Evolutionary conservation across 805 yeast species (phyloP).

Genomic region (Starmerella scarabaei): DNA sequence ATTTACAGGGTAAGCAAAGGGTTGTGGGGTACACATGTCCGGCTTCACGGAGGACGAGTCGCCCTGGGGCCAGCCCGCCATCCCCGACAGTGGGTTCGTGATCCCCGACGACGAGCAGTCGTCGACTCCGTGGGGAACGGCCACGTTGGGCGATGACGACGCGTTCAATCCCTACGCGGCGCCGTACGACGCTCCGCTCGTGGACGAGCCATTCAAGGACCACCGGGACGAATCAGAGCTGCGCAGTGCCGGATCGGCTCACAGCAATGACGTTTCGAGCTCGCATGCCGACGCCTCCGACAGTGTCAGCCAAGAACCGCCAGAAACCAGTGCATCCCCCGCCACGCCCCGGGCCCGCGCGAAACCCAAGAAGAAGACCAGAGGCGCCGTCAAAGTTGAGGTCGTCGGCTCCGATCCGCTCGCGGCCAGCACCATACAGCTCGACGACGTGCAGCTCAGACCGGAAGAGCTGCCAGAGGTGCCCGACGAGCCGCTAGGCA

Average conservation of each 20-base stretch:
- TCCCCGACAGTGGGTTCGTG: not conserved
- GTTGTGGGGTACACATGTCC: no score
- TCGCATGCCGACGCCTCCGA: not conserved
- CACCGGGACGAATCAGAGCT: not conserved
- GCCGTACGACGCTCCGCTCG: not conserved
- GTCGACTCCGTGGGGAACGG: not conserved
- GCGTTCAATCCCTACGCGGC: not conserved
- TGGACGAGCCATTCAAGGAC: not conserved
- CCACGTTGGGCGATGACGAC: not conserved
- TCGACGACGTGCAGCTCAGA: constrained; percentile 5
- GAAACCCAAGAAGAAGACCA: constrained; percentile 8
- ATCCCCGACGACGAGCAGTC: not conserved
- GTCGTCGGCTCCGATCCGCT: constrained; percentile 11
- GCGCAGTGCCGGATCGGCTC: not conserved
- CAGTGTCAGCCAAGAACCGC: not conserved
- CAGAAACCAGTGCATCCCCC: constrained; percentile 1
- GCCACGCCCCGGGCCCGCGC: constrained; percentile 3
- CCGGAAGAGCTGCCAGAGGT: not conserved
- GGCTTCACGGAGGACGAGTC: constrained; percentile 12
- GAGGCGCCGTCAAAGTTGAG: constrained; percentile 10
- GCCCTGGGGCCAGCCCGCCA: constrained; percentile 11
- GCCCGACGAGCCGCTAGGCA: not conserved
- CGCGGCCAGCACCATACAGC: constrained; percentile 5
- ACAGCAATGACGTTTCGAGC: not conserved
- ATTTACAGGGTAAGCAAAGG: no score